phyloP scores from a whole-genome alignment of 352 stramenopile species.

The Halophytophthora batemanensis region DNA sequence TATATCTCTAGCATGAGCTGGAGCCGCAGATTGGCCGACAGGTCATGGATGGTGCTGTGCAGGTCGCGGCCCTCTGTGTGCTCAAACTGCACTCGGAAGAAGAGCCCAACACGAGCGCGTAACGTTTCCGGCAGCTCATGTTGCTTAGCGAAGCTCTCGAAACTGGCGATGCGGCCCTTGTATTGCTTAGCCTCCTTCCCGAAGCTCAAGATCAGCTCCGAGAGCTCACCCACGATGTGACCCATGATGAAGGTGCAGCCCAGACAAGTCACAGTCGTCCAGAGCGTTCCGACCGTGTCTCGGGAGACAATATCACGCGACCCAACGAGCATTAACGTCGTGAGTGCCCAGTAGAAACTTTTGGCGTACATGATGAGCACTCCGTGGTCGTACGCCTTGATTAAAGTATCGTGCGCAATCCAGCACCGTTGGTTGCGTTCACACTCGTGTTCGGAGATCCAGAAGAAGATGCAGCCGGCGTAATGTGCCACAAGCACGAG shows the following conservation, averaged over 20 bases:
- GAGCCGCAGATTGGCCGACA: constrained; percentile 65
- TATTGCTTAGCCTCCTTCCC: constrained; percentile 73
- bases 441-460: constrained; percentile 60
- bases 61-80: constrained; percentile 47
- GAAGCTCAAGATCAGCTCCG: constrained; percentile 70
- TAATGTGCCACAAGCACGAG: constrained; percentile 61
- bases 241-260: constrained; percentile 74
- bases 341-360: constrained; percentile 74
- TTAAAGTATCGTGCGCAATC: constrained; percentile 54
- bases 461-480: constrained; percentile 66
- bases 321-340: constrained; percentile 55
- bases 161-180: constrained; percentile 64
- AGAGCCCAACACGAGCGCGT: constrained; percentile 49
- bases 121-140: constrained; percentile 45
- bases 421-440: constrained; percentile 40
- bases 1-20: constrained; percentile 80
- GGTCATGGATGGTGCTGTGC: constrained; percentile 46
- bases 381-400: constrained; percentile 58
- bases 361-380: constrained; percentile 50
- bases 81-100: constrained; percentile 59
- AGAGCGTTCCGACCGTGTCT: constrained; percentile 40
- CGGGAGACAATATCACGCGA: constrained; percentile 57
- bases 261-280: constrained; percentile 55
- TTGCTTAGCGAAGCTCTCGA: constrained; percentile 71
- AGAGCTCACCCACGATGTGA: constrained; percentile 69